Evolutionary conservation across 1,139 yeast genomes (phyloP).

Genomic region (Candida frijolesensis): DNA sequence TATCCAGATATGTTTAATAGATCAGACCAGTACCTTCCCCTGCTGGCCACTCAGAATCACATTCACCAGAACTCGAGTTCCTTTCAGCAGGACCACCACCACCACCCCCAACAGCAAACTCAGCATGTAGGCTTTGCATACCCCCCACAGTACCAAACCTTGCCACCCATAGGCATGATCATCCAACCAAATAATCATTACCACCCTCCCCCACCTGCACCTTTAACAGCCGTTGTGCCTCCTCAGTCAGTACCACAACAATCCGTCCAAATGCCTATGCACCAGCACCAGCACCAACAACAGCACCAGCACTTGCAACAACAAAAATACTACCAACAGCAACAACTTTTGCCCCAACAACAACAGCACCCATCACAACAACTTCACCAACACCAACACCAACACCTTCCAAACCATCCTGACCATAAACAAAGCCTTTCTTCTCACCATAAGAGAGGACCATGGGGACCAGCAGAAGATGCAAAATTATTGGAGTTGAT

Average conservation of each 20-base stretch:
- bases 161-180: slow-evolving; percentile 6
- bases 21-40: slow-evolving; percentile 7
- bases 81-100: slow-evolving; percentile 1
- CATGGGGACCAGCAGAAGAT: slow-evolving; percentile 91
- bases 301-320: slow-evolving; percentile 5
- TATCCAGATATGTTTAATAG: slow-evolving; percentile 9
- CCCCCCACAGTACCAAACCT: slow-evolving; percentile 1
- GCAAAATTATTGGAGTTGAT: slow-evolving; percentile 70
- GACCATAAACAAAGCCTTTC: slow-evolving; percentile 5
- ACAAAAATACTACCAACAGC: background rate
- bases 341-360: background rate
- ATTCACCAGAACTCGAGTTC: slow-evolving; percentile 1
- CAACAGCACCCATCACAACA: background rate
- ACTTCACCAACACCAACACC: background rate
- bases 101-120: background rate
- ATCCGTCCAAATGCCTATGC: background rate
- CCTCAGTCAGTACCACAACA: slow-evolving; percentile 1
- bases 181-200: slow-evolving; percentile 3
- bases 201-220: slow-evolving; percentile 5
- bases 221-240: background rate
- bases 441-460: slow-evolving; percentile 58
- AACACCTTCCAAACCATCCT: background rate
- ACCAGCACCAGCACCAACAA: slow-evolving; percentile 7
- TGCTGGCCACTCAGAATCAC: background rate
- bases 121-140: slow-evolving; percentile 1